These are phyloP conservation scores for Calonectria naviculata DNA, from an alignment of 2,329 filamentous ascomycete species.

Conservation along the genomic window DNA sequence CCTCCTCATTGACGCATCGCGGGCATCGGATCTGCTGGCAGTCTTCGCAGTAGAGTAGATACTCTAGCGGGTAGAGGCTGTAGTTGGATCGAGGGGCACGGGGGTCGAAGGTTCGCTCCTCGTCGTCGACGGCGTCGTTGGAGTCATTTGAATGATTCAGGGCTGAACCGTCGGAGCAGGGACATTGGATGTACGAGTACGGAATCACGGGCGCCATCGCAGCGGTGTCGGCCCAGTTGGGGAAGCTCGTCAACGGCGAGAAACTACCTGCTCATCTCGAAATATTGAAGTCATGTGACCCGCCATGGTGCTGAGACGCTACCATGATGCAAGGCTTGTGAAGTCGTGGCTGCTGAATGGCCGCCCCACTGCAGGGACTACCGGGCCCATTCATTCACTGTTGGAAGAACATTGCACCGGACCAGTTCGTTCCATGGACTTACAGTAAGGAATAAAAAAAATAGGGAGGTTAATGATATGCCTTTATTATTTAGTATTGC, in stretches of 20 bases:
- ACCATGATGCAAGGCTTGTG: neutral
- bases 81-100: constrained; percentile 87
- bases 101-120: constrained; percentile 87
- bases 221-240: constrained; percentile 26
- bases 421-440: too few species aligned
- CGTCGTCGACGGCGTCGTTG: constrained; percentile 66
- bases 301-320: neutral
- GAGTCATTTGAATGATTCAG: constrained; percentile 45
- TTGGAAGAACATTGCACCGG: too few species aligned
- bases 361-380: neutral
- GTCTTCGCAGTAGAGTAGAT: constrained; percentile 96
- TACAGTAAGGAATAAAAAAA: too few species aligned
- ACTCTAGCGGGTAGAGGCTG: constrained; percentile 91
- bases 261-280: constrained; percentile 32
- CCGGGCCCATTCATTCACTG: neutral
- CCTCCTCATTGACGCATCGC: constrained; percentile 91
- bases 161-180: constrained; percentile 64
- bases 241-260: constrained; percentile 26
- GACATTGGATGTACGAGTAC: constrained; percentile 76
- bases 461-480: too few species aligned
- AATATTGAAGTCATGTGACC: constrained; percentile 22
- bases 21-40: constrained; percentile 97
- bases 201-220: constrained; percentile 65
- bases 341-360: neutral
- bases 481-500: too few species aligned